These are phyloP conservation scores for Pyronema domesticum DNA, from an alignment of 495 filamentous ascomycete species.

Conservation along the genomic window DNA sequence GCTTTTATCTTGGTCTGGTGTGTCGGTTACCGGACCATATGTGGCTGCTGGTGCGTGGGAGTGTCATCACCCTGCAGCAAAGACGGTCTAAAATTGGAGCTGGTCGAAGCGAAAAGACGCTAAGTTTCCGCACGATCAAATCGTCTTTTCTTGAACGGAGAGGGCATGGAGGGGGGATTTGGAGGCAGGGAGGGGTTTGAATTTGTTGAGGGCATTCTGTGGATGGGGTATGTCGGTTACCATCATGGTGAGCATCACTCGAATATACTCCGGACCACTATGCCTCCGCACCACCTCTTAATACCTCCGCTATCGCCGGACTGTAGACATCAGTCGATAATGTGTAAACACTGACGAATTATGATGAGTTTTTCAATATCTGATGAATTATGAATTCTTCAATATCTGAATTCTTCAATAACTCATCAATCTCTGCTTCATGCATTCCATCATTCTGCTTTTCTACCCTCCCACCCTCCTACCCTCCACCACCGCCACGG, in stretches of 20 bases:
- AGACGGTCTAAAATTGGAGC: slow-evolving; percentile 25
- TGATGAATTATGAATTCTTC: too few species aligned
- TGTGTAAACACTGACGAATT: too few species aligned
- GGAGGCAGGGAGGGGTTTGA: not conserved
- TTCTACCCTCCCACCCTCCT: slow-evolving; percentile 5
- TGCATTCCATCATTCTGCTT: slow-evolving; percentile 1
- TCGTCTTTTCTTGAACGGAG: slow-evolving; percentile 20
- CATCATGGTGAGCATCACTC: not conserved
- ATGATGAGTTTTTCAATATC: too few species aligned
- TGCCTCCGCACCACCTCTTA: too few species aligned
- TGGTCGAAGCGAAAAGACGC: slow-evolving; percentile 22
- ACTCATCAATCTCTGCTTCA: too few species aligned
- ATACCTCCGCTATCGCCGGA: too few species aligned
- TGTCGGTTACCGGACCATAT: slow-evolving; percentile 17
- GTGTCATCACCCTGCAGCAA: slow-evolving; percentile 24
- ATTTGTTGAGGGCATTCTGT: not conserved
- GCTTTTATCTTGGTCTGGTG: slow-evolving; percentile 7
- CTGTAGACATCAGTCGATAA: too few species aligned
- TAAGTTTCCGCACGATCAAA: slow-evolving; percentile 22
- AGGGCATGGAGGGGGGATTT: not conserved
- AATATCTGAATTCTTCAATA: too few species aligned
- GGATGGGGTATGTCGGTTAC: too few species aligned
- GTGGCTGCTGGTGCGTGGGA: slow-evolving; percentile 20
- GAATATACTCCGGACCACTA: slow-evolving; percentile 6
- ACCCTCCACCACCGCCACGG: slow-evolving; percentile 2